These are phyloP conservation scores for Babesia sp. DNA, from an alignment of 169 alveolate species.

Conservation along the genomic window DNA sequence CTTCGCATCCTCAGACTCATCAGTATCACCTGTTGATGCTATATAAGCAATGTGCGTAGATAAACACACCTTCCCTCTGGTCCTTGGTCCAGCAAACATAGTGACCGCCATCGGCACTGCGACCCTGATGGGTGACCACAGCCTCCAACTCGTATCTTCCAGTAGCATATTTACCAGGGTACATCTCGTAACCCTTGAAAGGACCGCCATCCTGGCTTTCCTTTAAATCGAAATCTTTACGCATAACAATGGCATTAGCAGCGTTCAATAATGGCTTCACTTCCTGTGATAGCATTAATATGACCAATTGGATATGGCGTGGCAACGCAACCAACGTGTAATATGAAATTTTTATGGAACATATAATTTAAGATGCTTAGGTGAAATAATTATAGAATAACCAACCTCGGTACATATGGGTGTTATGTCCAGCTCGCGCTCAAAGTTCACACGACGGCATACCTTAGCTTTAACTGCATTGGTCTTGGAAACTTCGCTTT, in stretches of 20 bases:
- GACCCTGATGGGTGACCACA: slow-evolving; percentile 96
- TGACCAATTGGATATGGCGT: slow-evolving; percentile 15
- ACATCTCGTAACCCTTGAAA: slow-evolving; percentile 61
- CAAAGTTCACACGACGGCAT: slow-evolving; percentile 90
- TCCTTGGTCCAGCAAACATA: slow-evolving; percentile 93
- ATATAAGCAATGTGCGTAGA: background rate
- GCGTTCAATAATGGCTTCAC: slow-evolving; percentile 9
- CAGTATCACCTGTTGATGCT: background rate
- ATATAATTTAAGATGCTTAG: background rate
- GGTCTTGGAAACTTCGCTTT: slow-evolving; percentile 75
- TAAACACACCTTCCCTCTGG: slow-evolving; percentile 20
- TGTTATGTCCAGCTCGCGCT: slow-evolving; percentile 89
- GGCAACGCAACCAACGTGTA: no score
- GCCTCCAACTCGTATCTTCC: slow-evolving; percentile 93
- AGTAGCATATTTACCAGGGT: slow-evolving; percentile 68
- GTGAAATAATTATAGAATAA: background rate
- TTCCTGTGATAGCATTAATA: slow-evolving; percentile 5
- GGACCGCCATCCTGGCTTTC: background rate
- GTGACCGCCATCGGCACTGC: slow-evolving; percentile 97
- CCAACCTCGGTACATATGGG: slow-evolving; percentile 90
- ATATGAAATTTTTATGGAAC: no score
- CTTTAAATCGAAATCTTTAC: slow-evolving; percentile 4
- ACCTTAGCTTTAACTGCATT: slow-evolving; percentile 94
- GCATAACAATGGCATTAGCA: slow-evolving; percentile 33
- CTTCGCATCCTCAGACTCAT: background rate